Evolutionary conservation across 148 eudicot species (phyloP), one percentile per base, ranked within the genome.

Genomic region (Camellia lanceoleosa): DNA sequence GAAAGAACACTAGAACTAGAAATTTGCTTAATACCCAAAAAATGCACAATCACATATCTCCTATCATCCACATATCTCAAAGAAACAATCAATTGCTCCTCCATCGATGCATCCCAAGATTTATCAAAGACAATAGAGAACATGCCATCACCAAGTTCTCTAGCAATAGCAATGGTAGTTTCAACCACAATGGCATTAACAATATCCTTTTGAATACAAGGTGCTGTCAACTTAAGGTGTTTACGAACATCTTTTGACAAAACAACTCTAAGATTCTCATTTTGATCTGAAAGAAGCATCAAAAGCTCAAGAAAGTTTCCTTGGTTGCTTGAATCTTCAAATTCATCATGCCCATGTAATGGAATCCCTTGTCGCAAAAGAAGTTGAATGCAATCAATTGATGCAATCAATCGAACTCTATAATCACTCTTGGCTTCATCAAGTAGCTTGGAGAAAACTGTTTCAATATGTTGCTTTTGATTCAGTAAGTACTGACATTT

Each of bases 71-170:
- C 80, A 63, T 51, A 75, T 0, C 68, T 61, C 43, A 82, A 16
- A 62, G 6, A 60, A 44, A 78, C 38, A 13, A 74, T 75, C 72
- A 77, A 44, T 66, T 84, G 76, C 51, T 77, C 71, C 42, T 84
- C 68, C 0, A 9, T 14, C 1, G 65, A 68, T 16, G 20, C n/a
- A 61, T 81, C 79, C 59, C 71, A 0, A 47, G 61, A 81, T 14
- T 69, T 79, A 78, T 78, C 79, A 49, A 73, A 68, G 9, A 78
- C 5, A 6, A 84, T 73, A 0, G 64, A 59, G 51, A 84, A 82
- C 4, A 64, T 19, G 5, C 5, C 64, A 77, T 54, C 78, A 13
- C 75, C 80, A 54, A 71, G 42, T 3, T 83, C 77, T 16, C 52
- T 30, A 12, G 80, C 18, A 8, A 83, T 83, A 38, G 4, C 62